Percentiles rank a stretch among this genome's conserved stretches.
These are phyloP conservation scores for Zea luxurians DNA, from an alignment of 176 grass and related monocot species.

Conservation along the genomic window DNA sequence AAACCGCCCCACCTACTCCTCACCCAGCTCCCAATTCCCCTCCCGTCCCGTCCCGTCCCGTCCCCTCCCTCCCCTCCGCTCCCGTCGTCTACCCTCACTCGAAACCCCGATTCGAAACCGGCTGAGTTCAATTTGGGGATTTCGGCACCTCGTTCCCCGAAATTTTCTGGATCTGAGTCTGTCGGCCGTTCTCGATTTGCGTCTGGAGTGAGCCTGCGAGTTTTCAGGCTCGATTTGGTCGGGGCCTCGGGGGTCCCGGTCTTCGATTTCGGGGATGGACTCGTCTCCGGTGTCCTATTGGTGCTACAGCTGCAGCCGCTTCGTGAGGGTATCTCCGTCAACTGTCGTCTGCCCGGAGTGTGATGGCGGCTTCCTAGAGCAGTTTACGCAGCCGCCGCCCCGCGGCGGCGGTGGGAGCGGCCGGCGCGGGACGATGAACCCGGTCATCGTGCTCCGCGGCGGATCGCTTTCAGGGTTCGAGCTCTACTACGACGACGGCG, in stretches of 20 bases:
- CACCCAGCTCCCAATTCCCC: conserved; percentile 36
- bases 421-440: conserved; percentile 63
- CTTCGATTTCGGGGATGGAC: conserved; percentile 39
- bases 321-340: conserved; percentile 53
- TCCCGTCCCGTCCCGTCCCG: background rate
- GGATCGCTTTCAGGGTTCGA: conserved; percentile 59
- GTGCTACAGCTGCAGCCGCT: conserved; percentile 80
- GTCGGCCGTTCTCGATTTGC: conserved; percentile 20
- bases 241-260: background rate
- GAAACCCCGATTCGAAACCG: conserved; percentile 36
- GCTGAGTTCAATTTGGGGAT: conserved; percentile 49
- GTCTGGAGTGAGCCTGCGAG: background rate
- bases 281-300: conserved; percentile 67
- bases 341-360: conserved; percentile 74
- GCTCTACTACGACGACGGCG: conserved; percentile 76
- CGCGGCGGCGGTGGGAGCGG: conserved; percentile 49
- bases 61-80: conserved; percentile 9
- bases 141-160: conserved; percentile 16
- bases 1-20: conserved; percentile 41
- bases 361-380: conserved; percentile 79
- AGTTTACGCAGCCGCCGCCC: conserved; percentile 48
- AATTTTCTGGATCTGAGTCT: conserved; percentile 25
- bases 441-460: conserved; percentile 76
- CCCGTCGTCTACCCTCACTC: conserved; percentile 4
- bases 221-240: conserved; percentile 15